Conservation (phyloP, 2,329 filamentous ascomycete genomes). For the Neoarthrinium moseri region DNA sequence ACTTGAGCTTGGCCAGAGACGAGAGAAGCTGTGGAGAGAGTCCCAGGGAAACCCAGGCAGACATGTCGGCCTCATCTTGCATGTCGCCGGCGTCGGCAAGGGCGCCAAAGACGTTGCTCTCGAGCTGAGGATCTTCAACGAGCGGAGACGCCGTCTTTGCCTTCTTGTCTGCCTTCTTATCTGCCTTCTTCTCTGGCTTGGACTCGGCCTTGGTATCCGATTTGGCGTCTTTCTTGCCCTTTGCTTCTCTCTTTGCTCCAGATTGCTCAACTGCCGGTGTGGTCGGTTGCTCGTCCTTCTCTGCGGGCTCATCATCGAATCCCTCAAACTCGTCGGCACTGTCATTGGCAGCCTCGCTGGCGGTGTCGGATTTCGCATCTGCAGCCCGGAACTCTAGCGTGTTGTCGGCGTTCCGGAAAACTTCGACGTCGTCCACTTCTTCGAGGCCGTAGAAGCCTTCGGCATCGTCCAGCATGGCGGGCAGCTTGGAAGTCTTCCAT, state of each 20-base stretch:
- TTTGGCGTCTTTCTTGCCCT: constrained; percentile 19
- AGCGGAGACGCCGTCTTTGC: constrained; percentile 30
- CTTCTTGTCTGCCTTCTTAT: constrained; percentile 21
- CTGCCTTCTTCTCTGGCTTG: constrained; percentile 27
- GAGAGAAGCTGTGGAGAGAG: constrained; percentile 71
- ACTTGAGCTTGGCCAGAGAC: constrained; percentile 76
- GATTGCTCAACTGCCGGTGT: too few species aligned
- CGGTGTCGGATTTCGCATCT: constrained; percentile 14
- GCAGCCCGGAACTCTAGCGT: constrained; percentile 50
- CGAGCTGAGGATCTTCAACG: constrained; percentile 38
- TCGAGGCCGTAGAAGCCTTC: constrained; percentile 92
- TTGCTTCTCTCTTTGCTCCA: constrained; percentile 24
- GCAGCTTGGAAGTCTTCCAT: constrained; percentile 63
- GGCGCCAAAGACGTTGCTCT: constrained; percentile 52
- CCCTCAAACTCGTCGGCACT: constrained; percentile 63
- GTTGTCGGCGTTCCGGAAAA: constrained; percentile 64
- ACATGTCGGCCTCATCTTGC: constrained; percentile 67
- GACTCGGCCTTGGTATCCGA: constrained; percentile 23
- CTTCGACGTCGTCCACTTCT: constrained; percentile 86
- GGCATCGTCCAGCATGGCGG: constrained; percentile 81
- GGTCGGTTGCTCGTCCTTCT: constrained; percentile 6
- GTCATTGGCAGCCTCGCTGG: constrained; percentile 19
- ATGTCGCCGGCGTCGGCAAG: constrained; percentile 53
- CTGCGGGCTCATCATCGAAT: constrained; percentile 52
- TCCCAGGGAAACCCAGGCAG: constrained; percentile 73